These are phyloP conservation scores for Chrysochromulina tobinii DNA, from an alignment of 78 protist species.

Conservation along the genomic window DNA sequence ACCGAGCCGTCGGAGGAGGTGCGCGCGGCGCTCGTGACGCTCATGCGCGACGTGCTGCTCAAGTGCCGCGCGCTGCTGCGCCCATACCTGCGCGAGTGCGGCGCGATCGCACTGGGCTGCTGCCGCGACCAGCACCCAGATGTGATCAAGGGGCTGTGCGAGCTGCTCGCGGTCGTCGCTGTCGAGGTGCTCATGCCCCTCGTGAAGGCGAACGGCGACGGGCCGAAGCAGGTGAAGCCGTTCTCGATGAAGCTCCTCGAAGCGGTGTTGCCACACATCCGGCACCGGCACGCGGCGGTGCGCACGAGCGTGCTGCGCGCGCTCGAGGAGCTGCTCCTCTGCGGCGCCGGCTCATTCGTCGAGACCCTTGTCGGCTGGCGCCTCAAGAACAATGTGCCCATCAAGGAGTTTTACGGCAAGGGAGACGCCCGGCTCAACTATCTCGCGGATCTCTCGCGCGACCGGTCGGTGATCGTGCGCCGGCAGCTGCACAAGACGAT, in stretches of 20 bases:
- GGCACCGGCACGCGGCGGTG: constrained; percentile 11
- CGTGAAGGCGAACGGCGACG: neutral
- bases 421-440: neutral
- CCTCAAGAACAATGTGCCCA: neutral
- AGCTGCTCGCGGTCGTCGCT: neutral
- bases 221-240: neutral
- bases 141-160: neutral
- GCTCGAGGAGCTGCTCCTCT: neutral
- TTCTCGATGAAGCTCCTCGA: neutral
- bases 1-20: constrained; percentile 1
- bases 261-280: neutral
- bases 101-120: constrained; percentile 10
- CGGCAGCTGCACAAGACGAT: neutral
- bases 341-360: neutral
- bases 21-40: neutral
- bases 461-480: neutral
- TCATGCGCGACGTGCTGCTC: neutral
- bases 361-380: constrained; percentile 17
- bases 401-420: constrained; percentile 8
- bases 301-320: neutral
- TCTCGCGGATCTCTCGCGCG: neutral
- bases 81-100: neutral
- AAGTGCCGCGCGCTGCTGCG: neutral
- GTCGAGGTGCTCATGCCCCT: neutral
- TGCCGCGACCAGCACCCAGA: neutral